Conservation (phyloP, 2,329 filamentous ascomycete genomes). For the Penicillium sp. region DNA sequence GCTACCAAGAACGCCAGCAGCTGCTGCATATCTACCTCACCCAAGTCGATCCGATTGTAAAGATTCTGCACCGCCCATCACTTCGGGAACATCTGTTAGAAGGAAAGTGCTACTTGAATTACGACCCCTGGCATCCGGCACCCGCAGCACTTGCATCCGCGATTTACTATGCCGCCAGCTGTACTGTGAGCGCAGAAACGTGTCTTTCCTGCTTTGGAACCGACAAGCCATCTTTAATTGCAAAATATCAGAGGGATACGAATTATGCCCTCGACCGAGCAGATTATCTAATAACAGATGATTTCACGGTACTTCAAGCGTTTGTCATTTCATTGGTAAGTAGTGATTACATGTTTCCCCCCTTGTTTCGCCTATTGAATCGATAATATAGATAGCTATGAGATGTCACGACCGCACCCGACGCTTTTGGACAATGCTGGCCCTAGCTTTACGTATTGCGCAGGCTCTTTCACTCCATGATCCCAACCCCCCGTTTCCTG, state of each 20-base stretch:
- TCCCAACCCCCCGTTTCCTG: too few relatives aligned
- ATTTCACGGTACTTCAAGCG: constrained; percentile 1
- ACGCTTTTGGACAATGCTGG: too few relatives aligned
- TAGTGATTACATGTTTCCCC: too few relatives aligned
- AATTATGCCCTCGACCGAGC: background rate
- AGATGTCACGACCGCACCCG: too few relatives aligned
- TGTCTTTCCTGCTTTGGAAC: background rate
- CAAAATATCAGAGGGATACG: background rate
- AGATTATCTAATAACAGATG: background rate
- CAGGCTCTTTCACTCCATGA: too few relatives aligned
- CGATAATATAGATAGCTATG: too few relatives aligned
- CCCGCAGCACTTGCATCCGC: background rate
- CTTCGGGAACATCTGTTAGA: background rate
- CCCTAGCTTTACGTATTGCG: too few relatives aligned
- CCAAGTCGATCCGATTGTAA: background rate
- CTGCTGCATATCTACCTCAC: background rate
- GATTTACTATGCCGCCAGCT: background rate
- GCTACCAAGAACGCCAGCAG: too few relatives aligned
- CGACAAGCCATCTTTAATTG: background rate
- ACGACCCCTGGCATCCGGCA: background rate
- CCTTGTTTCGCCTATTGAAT: too few relatives aligned
- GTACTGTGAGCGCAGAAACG: background rate
- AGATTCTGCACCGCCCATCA: background rate
- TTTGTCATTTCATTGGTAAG: background rate
- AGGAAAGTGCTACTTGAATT: background rate